Evolutionary conservation across 1,139 yeast species (phyloP).

Genomic region (Spencermartinsiella ligniputridi): DNA sequence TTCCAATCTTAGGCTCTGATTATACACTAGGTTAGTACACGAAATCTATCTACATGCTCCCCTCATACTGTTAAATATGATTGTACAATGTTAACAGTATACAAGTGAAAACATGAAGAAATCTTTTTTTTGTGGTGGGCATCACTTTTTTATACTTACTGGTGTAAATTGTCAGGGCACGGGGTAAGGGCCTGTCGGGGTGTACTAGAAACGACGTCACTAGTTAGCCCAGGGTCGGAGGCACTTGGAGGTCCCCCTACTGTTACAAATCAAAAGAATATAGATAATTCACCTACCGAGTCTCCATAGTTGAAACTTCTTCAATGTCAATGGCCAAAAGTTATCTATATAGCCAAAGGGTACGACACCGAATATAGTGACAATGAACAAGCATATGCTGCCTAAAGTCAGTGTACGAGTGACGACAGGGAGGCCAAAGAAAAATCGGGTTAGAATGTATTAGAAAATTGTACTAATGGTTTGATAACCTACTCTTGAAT

Average conservation of each 20-base stretch:
- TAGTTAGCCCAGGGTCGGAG: slow-evolving; percentile 11
- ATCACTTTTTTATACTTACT: slow-evolving; percentile 22
- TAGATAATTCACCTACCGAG: slow-evolving; percentile 30
- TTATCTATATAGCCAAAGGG: slow-evolving; percentile 22
- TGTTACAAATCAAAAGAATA: no score
- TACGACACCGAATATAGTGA: slow-evolving; percentile 19
- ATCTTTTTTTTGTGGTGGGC: no score
- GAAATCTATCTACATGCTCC: not conserved
- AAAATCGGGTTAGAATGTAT: slow-evolving; percentile 10
- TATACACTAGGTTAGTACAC: slow-evolving; percentile 26
- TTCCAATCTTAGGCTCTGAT: slow-evolving; percentile 31
- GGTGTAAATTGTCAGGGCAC: slow-evolving; percentile 29
- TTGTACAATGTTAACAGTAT: no score
- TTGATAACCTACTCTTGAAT: slow-evolving; percentile 17
- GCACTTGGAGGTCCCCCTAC: no score
- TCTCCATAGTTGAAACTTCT: slow-evolving; percentile 31
- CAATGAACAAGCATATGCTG: slow-evolving; percentile 23
- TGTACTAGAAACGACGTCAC: slow-evolving; percentile 33
- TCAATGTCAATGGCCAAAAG: slow-evolving; percentile 28
- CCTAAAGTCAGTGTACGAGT: slow-evolving; percentile 27
- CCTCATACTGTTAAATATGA: not conserved
- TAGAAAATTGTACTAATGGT: not conserved
- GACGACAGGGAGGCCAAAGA: slow-evolving; percentile 27
- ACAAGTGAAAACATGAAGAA: no score
- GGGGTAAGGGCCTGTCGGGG: slow-evolving; percentile 26